Percentiles rank a stretch among this genome's conserved stretches.
phyloP scores from a whole-genome alignment of 2,329 filamentous ascomycete species.

The Seiridium cupressi region DNA sequence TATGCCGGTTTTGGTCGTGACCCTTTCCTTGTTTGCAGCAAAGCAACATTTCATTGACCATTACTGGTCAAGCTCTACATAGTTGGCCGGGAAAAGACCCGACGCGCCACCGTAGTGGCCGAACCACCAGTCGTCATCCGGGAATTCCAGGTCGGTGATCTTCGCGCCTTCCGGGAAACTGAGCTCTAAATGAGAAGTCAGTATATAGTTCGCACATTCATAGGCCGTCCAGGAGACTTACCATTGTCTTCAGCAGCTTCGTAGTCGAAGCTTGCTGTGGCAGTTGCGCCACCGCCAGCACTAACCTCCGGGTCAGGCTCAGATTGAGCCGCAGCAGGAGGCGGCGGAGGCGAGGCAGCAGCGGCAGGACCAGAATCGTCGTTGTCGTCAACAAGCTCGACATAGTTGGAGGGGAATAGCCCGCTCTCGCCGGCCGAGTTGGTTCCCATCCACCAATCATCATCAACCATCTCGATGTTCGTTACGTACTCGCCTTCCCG shows the following conservation, averaged over 20 bases:
- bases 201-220: conserved; percentile 33
- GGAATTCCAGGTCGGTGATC: conserved; percentile 85
- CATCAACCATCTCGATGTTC: conserved; percentile 95
- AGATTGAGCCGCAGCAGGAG: conserved; percentile 35
- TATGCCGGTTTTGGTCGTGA: background rate
- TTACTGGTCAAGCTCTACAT: conserved; percentile 55
- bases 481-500: conserved; percentile 84
- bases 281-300: conserved; percentile 59
- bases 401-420: conserved; percentile 96
- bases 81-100: conserved; percentile 81
- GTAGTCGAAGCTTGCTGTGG: conserved; percentile 90
- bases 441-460: conserved; percentile 98
- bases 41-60: background rate
- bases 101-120: conserved; percentile 76
- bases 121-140: conserved; percentile 99
- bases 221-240: conserved; percentile 30
- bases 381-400: conserved; percentile 74
- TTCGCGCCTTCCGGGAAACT: conserved; percentile 89
- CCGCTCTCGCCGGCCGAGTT: conserved; percentile 82
- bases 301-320: conserved; percentile 35
- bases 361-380: conserved; percentile 31
- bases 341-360: conserved; percentile 25
- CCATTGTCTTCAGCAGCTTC: conserved; percentile 95
- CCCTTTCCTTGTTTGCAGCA: background rate
- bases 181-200: conserved; percentile 44